These are phyloP conservation scores for Colletotrichum sp. DNA, from an alignment of 2,329 filamentous ascomycete species.

Conservation along the genomic window DNA sequence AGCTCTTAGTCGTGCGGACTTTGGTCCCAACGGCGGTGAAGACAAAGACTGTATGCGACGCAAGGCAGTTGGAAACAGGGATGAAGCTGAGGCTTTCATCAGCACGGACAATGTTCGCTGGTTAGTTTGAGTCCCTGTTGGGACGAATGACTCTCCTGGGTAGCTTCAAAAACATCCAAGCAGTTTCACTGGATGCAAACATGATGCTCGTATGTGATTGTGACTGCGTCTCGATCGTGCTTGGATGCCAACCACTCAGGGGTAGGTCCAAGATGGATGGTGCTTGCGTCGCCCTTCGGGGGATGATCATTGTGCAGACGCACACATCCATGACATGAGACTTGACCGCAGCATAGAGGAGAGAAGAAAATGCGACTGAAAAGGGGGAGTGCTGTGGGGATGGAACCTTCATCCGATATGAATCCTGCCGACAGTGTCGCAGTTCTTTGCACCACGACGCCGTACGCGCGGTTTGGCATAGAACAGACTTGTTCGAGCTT, in stretches of 20 bases:
- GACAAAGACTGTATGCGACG: neutral
- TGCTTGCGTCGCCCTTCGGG: neutral
- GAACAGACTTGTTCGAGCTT: neutral
- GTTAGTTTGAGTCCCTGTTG: neutral
- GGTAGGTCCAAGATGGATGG: neutral
- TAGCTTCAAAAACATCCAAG: neutral
- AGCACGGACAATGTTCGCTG: slow-evolving; percentile 5
- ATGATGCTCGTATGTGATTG: neutral
- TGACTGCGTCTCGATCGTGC: neutral
- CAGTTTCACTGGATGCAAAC: neutral
- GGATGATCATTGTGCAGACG: neutral
- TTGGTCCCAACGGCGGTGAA: neutral
- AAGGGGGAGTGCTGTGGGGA: neutral
- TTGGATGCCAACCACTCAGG: neutral
- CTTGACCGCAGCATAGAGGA: neutral
- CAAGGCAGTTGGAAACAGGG: neutral
- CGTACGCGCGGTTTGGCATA: neutral
- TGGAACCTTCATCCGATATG: neutral
- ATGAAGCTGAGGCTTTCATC: neutral
- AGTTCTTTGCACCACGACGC: neutral
- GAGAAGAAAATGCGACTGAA: neutral
- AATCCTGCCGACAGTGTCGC: neutral
- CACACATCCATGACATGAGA: neutral
- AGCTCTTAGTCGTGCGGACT: neutral
- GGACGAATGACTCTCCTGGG: neutral